Evolutionary conservation across 2,329 filamentous ascomycete genomes (phyloP).

Genomic region (Cladorrhinum sp.): DNA sequence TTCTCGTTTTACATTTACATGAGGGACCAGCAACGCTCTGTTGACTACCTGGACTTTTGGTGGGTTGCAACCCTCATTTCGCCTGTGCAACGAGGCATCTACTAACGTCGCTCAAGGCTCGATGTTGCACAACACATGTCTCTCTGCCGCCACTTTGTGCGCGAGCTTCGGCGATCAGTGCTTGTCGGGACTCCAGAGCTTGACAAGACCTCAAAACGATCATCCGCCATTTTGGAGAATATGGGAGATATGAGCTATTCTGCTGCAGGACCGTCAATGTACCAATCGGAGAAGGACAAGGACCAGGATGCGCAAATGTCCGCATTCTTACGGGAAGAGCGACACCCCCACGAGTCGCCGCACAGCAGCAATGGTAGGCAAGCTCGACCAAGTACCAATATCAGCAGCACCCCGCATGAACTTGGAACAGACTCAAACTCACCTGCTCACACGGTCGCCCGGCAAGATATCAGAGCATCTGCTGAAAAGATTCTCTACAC

Average conservation of each 20-base stretch:
- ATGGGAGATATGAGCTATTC: slow-evolving; percentile 64
- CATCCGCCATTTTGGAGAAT: slow-evolving; percentile 73
- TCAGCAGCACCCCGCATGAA: slow-evolving; percentile 56
- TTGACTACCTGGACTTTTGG: slow-evolving; percentile 99
- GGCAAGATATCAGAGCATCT: slow-evolving; percentile 85
- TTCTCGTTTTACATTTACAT: slow-evolving; percentile 99
- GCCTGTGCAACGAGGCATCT: neutral
- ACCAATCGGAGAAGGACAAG: slow-evolving; percentile 66
- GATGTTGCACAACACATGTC: slow-evolving; percentile 99
- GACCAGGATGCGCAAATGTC: slow-evolving; percentile 88
- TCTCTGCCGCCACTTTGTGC: slow-evolving; percentile 92
- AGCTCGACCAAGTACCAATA: slow-evolving; percentile 52
- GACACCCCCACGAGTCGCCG: slow-evolving; percentile 55
- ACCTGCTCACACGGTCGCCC: slow-evolving; percentile 76
- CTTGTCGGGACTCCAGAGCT: slow-evolving; percentile 89
- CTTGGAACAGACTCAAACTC: slow-evolving; percentile 75
- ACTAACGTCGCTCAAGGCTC: slow-evolving; percentile 61
- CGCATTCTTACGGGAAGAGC: slow-evolving; percentile 74
- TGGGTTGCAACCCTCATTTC: slow-evolving; percentile 42
- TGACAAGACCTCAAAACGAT: slow-evolving; percentile 80
- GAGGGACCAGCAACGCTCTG: slow-evolving; percentile 95
- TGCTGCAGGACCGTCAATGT: slow-evolving; percentile 60
- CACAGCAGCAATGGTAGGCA: slow-evolving; percentile 47
- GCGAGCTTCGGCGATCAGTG: slow-evolving; percentile 88
- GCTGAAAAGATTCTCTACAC: slow-evolving; percentile 99